Evolutionary conservation across 2,329 filamentous ascomycete species (phyloP).

Genomic region (Elsinoe ampelina): DNA sequence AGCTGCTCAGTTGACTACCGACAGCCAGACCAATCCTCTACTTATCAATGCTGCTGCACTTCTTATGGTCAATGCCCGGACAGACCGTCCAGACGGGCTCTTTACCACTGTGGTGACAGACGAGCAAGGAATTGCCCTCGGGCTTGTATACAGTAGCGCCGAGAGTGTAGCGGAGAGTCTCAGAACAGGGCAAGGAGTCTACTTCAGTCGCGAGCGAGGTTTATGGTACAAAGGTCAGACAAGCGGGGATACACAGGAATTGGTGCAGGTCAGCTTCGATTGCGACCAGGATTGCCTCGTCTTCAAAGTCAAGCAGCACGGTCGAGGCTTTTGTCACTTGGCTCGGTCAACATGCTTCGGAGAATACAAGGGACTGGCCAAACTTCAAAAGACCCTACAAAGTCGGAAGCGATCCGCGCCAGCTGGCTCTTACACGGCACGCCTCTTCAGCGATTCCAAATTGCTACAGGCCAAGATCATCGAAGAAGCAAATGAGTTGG

Average conservation of each 20-base stretch:
- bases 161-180: slow-evolving; percentile 84
- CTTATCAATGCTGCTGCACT: slow-evolving; percentile 60
- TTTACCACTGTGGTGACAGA: slow-evolving; percentile 87
- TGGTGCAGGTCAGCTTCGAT: slow-evolving; percentile 75
- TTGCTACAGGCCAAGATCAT: slow-evolving; percentile 92
- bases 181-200: slow-evolving; percentile 73
- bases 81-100: slow-evolving; percentile 74
- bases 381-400: slow-evolving; percentile 76
- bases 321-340: slow-evolving; percentile 84
- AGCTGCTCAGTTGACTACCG: slow-evolving; percentile 58
- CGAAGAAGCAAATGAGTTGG: slow-evolving; percentile 94
- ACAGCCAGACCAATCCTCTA: slow-evolving; percentile 48
- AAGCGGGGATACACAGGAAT: slow-evolving; percentile 85
- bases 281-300: slow-evolving; percentile 89
- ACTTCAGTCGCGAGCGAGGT: slow-evolving; percentile 90
- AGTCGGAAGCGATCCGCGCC: slow-evolving; percentile 76
- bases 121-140: slow-evolving; percentile 72
- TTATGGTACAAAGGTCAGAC: slow-evolving; percentile 95
- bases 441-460: slow-evolving; percentile 85
- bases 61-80: slow-evolving; percentile 64
- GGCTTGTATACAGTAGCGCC: slow-evolving; percentile 87
- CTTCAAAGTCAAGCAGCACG: slow-evolving; percentile 83
- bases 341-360: slow-evolving; percentile 91
- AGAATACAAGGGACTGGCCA: slow-evolving; percentile 67
- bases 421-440: slow-evolving; percentile 82